Conservation (phyloP, 2,329 filamentous ascomycete species). For the Tolypocladium capitatum region DNA sequence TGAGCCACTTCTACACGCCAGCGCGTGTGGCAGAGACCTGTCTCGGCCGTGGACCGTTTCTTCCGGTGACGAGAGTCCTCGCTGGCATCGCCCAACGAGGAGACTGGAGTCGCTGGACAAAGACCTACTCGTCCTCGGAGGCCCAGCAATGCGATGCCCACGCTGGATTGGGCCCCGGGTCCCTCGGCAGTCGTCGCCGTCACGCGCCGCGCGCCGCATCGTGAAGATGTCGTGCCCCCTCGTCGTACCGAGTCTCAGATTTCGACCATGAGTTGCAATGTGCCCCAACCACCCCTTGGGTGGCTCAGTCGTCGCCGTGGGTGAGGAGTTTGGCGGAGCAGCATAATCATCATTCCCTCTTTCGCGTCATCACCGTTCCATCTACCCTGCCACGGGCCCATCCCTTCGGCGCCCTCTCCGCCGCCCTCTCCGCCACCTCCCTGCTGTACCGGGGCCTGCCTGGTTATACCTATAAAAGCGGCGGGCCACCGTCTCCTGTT, state of each 20-base stretch:
- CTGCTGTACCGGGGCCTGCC: background rate
- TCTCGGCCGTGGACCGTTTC: too few relatives aligned
- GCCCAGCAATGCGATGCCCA: background rate
- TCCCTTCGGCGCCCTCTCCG: background rate
- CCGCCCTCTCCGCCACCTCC: background rate
- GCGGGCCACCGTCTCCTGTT: background rate
- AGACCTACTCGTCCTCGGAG: background rate
- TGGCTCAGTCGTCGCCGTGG: too few relatives aligned
- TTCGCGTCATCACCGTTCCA: background rate
- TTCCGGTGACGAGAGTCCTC: background rate
- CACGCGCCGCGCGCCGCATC: background rate
- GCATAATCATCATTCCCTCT: background rate
- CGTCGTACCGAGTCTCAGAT: constrained; percentile 3
- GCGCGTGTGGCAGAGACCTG: too few relatives aligned
- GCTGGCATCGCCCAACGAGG: background rate
- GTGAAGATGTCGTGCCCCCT: too few relatives aligned
- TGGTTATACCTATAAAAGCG: background rate
- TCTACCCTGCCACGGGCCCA: background rate
- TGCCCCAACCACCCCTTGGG: background rate
- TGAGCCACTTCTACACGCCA: too few relatives aligned
- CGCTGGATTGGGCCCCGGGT: background rate
- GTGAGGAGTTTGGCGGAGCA: background rate
- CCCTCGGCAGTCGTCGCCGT: background rate
- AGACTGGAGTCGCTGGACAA: too few relatives aligned
- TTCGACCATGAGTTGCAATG: background rate